Conservation (phyloP, 78 protist genomes). For the Planoprotostelium fungivorum region DNA sequence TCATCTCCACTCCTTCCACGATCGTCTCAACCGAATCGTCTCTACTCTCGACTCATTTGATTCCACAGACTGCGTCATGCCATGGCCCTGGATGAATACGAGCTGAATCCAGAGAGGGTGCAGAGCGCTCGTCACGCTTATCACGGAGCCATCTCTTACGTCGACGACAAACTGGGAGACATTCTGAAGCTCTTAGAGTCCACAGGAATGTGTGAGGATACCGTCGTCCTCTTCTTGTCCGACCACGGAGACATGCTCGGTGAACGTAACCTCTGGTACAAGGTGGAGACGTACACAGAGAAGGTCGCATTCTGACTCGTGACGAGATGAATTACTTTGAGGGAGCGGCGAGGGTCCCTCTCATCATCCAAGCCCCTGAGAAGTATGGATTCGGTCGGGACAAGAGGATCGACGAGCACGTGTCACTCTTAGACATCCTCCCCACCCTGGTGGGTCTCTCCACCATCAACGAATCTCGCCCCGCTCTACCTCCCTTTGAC, state of each 20-base stretch:
- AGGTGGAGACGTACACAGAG: too few relatives aligned
- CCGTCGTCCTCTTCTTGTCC: not conserved
- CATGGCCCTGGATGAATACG: not conserved
- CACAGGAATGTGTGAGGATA: not conserved
- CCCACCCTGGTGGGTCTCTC: not conserved
- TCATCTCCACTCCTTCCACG: too few relatives aligned
- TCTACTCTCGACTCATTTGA: not conserved
- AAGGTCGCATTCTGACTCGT: too few relatives aligned
- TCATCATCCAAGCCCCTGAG: conserved; percentile 1
- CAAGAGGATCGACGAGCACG: not conserved
- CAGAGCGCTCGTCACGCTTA: not conserved
- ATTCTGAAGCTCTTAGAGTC: not conserved
- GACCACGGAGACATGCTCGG: conserved; percentile 9
- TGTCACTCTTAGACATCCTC: conserved; percentile 1
- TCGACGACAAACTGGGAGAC: conserved; percentile 2
- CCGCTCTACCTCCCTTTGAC: not conserved
- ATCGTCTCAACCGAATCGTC: not conserved
- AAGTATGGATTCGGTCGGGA: not conserved
- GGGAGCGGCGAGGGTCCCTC: not conserved
- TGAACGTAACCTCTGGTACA: not conserved
- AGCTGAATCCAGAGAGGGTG: not conserved
- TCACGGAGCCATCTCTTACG: not conserved
- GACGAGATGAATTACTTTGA: not conserved
- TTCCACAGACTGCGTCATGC: not conserved
- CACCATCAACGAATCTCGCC: not conserved